Percentiles rank a stretch among this genome's conserved stretches.
These are phyloP conservation scores for Paecilomyces dactylethromorphus DNA, from an alignment of 2,329 filamentous ascomycete genomes.

Conservation along the genomic window DNA sequence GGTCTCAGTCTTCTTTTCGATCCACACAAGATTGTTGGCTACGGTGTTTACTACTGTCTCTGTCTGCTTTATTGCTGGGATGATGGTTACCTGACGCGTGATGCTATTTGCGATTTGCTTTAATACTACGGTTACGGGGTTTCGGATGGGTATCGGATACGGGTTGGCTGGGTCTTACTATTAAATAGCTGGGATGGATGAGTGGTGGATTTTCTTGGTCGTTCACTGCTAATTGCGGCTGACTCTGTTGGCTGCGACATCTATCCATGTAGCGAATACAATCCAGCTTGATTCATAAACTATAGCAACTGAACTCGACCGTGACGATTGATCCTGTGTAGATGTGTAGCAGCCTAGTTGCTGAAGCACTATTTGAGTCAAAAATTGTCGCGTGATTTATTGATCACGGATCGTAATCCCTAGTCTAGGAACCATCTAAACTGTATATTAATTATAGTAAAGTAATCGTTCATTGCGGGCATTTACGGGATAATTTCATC, in stretches of 20 bases:
- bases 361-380: too few species aligned
- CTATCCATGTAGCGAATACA: neutral
- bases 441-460: too few species aligned
- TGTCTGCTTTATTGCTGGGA: neutral
- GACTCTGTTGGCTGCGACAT: neutral
- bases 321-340: neutral
- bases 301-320: too few species aligned
- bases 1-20: neutral
- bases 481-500: too few species aligned
- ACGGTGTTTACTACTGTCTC: neutral
- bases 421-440: too few species aligned
- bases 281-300: neutral
- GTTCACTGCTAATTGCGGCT: neutral
- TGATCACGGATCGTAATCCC: too few species aligned
- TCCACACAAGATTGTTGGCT: neutral
- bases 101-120: neutral
- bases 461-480: too few species aligned
- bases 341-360: too few species aligned
- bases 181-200: neutral
- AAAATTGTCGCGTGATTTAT: too few species aligned
- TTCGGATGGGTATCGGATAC: neutral
- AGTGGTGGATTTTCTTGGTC: neutral
- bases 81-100: neutral
- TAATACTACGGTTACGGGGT: neutral
- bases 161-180: neutral